phyloP scores from a whole-genome alignment of 2,329 filamentous ascomycete genomes.

The Fusarium armeniacum region DNA sequence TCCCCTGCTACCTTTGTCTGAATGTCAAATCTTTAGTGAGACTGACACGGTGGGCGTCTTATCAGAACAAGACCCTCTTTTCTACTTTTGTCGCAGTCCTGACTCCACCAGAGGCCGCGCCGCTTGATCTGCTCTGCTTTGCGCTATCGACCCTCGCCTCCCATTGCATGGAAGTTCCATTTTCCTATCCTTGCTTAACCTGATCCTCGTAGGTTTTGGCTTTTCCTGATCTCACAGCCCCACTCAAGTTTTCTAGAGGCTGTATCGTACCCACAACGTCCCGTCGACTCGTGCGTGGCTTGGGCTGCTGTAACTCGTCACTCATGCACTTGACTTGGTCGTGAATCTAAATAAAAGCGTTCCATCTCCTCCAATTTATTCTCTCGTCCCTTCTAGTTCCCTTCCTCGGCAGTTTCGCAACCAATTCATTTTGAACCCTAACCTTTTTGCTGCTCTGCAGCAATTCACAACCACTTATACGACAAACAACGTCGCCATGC shows the following conservation, averaged over 20 bases:
- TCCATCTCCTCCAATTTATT: slow-evolving; percentile 47
- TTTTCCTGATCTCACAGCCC: slow-evolving; percentile 46
- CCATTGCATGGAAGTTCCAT: slow-evolving; percentile 38
- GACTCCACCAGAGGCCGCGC: slow-evolving; percentile 46
- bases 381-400: slow-evolving; percentile 37
- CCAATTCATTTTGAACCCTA: slow-evolving; percentile 19
- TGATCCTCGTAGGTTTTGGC: slow-evolving; percentile 36
- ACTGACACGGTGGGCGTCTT: slow-evolving; percentile 46
- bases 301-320: slow-evolving; percentile 42
- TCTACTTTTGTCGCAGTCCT: slow-evolving; percentile 47
- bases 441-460: slow-evolving; percentile 32
- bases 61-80: slow-evolving; percentile 50
- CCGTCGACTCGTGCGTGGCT: slow-evolving; percentile 45
- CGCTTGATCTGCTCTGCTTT: slow-evolving; percentile 46
- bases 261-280: slow-evolving; percentile 43
- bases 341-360: slow-evolving; percentile 49
- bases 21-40: slow-evolving; percentile 29
- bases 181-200: slow-evolving; percentile 37
- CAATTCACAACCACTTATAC: slow-evolving; percentile 28
- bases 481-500: slow-evolving; percentile 59
- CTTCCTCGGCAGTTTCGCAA: slow-evolving; percentile 41
- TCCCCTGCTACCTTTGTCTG: slow-evolving; percentile 30
- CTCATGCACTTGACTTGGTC: slow-evolving; percentile 36
- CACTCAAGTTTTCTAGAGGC: slow-evolving; percentile 41
- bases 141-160: slow-evolving; percentile 44